Evolutionary conservation across 306 rosid species (phyloP).

Genomic region (Prunus campanulata): DNA sequence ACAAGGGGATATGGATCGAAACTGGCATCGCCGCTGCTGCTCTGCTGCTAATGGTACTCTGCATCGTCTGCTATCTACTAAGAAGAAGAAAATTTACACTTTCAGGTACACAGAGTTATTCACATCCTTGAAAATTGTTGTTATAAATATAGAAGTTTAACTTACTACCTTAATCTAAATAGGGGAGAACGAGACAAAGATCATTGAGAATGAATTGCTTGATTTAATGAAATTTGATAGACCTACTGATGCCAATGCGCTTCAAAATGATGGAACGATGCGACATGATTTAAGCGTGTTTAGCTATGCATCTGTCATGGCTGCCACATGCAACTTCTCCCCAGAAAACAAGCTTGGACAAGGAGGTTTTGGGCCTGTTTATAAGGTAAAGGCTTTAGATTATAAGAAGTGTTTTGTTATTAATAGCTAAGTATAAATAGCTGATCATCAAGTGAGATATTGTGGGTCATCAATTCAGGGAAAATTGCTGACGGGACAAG

Average conservation of each 20-base stretch:
- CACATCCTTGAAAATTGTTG: too few species aligned
- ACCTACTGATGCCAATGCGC: background rate
- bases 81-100: too few species aligned
- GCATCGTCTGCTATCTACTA: too few species aligned
- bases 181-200: background rate
- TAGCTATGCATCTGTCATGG: slow-evolving; percentile 6
- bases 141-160: too few species aligned
- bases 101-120: too few species aligned
- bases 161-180: background rate
- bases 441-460: background rate
- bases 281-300: background rate
- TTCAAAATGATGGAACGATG: background rate
- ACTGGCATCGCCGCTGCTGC: too few species aligned
- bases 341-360: slow-evolving; percentile 23
- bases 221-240: background rate
- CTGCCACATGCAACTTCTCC: slow-evolving; percentile 27
- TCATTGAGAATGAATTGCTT: background rate
- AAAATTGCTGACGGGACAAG: background rate
- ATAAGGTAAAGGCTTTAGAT: slow-evolving; percentile 20
- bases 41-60: too few species aligned
- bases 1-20: too few species aligned
- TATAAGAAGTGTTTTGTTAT: accelerated
- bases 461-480: slow-evolving; percentile 1
- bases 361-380: slow-evolving; percentile 39
- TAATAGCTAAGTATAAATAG: background rate